These are phyloP conservation scores for Irpex lacteus DNA, from an alignment of 1,284 basidiomycete species.

Conservation along the genomic window DNA sequence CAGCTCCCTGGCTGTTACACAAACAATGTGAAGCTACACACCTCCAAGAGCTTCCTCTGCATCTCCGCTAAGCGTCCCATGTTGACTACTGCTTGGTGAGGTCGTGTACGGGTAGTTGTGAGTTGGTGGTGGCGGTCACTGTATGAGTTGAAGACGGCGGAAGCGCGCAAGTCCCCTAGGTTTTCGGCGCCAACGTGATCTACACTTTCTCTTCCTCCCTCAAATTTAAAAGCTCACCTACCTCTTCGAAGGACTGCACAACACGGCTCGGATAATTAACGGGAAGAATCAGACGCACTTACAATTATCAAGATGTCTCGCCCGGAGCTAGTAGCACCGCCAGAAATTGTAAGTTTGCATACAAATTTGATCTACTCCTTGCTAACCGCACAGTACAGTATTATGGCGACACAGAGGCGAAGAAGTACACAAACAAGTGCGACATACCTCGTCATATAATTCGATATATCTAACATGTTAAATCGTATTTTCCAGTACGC, in stretches of 20 bases:
- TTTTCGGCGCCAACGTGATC: background rate
- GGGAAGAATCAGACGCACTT: background rate
- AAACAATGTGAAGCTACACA: constrained; percentile 31
- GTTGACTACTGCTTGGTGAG: constrained; percentile 17
- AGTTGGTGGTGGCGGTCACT: background rate
- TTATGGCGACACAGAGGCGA: constrained; percentile 94
- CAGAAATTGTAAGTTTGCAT: constrained; percentile 78
- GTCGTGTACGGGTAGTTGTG: background rate
- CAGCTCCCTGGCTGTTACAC: constrained; percentile 3
- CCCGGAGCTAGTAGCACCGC: constrained; percentile 94
- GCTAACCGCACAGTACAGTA: constrained; percentile 55
- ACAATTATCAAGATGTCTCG: constrained; percentile 69
- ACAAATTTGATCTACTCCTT: constrained; percentile 3
- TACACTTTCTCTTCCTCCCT: background rate
- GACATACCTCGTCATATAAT: no score
- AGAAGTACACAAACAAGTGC: constrained; percentile 97
- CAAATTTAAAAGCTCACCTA: background rate
- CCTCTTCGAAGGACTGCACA: background rate
- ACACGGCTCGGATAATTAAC: background rate
- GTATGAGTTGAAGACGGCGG: background rate
- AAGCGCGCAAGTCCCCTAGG: background rate
- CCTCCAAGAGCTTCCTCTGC: constrained; percentile 92
- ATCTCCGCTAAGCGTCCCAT: constrained; percentile 88
- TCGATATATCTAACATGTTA: no score
- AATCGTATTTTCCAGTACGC: constrained; percentile 58